Conservation (phyloP, 2,329 filamentous ascomycete genomes). For the Aspergillaceae sp. region DNA sequence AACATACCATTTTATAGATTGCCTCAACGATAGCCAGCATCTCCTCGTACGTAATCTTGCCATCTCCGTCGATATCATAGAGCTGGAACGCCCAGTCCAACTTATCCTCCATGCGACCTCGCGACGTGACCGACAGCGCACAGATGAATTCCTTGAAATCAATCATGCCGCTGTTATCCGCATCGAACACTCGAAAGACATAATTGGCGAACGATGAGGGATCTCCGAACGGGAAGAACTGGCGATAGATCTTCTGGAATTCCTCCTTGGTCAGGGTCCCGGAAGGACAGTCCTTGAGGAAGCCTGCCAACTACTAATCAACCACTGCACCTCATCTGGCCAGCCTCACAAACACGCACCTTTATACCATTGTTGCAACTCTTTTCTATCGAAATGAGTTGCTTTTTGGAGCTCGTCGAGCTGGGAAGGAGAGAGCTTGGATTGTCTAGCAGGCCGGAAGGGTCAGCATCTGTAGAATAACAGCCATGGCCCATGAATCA, state of each 20-base stretch:
- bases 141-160: conserved; percentile 99
- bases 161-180: conserved; percentile 93
- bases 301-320: conserved; percentile 50
- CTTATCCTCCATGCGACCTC: conserved; percentile 99
- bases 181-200: conserved; percentile 98
- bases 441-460: conserved; percentile 59
- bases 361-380: conserved; percentile 99
- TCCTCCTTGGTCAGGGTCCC: conserved; percentile 97
- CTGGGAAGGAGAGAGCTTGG: conserved; percentile 94
- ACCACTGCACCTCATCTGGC: too few relatives aligned
- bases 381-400: conserved; percentile 99
- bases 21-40: conserved; percentile 98
- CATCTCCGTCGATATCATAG: conserved; percentile 97
- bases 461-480: background rate
- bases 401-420: conserved; percentile 91
- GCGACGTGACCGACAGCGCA: conserved; percentile 89
- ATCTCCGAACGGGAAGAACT: conserved; percentile 98
- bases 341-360: conserved; percentile 48
- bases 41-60: conserved; percentile 98
- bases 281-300: conserved; percentile 95
- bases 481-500: background rate
- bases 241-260: conserved; percentile 99
- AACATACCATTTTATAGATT: conserved; percentile 93
- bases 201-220: conserved; percentile 97
- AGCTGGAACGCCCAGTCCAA: conserved; percentile 98